Evolutionary conservation across 495 filamentous ascomycete species (phyloP).

Genomic region (Annulohypoxylon moriforme): DNA sequence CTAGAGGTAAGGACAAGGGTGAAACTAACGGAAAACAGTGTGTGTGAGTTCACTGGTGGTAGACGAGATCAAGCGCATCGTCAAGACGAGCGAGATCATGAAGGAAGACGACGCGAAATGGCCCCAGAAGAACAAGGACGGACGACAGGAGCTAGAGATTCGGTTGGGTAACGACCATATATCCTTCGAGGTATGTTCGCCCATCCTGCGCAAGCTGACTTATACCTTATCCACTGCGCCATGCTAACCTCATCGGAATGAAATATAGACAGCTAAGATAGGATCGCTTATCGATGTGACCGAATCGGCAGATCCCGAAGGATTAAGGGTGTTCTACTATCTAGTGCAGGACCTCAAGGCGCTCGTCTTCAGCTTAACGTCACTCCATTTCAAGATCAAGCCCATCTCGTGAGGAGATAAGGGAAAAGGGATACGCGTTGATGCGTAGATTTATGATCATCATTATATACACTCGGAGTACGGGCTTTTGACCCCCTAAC

Average conservation of each 20-base stretch:
- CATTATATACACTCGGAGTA: conserved; percentile 47
- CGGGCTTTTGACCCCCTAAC: conserved; percentile 29
- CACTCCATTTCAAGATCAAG: conserved; percentile 98
- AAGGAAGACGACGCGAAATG: conserved; percentile 99
- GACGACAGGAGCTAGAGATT: conserved; percentile 96
- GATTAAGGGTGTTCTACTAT: conserved; percentile 99
- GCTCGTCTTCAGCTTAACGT: conserved; percentile 94
- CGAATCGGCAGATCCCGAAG: conserved; percentile 95
- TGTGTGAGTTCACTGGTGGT: conserved; percentile 94
- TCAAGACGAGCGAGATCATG: conserved; percentile 98
- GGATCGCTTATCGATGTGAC: conserved; percentile 96
- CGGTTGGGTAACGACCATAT: conserved; percentile 95
- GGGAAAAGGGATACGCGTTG: not conserved
- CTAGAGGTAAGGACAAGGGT: conserved; percentile 9
- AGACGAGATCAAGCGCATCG: conserved; percentile 93
- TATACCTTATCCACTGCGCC: too few relatives aligned
- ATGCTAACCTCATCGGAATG: conserved; percentile 43
- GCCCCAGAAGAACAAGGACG: conserved; percentile 99
- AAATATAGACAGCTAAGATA: conserved; percentile 91
- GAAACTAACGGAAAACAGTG: conserved; percentile 68
- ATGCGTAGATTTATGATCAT: conserved; percentile 26
- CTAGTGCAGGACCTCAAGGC: conserved; percentile 98
- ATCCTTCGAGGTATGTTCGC: conserved; percentile 83
- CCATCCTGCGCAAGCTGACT: not conserved
- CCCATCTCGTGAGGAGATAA: conserved; percentile 67